Base-by-base conservation (phyloP, 129 eudicot genomes). In the Kitagawia praeruptora region DNA sequence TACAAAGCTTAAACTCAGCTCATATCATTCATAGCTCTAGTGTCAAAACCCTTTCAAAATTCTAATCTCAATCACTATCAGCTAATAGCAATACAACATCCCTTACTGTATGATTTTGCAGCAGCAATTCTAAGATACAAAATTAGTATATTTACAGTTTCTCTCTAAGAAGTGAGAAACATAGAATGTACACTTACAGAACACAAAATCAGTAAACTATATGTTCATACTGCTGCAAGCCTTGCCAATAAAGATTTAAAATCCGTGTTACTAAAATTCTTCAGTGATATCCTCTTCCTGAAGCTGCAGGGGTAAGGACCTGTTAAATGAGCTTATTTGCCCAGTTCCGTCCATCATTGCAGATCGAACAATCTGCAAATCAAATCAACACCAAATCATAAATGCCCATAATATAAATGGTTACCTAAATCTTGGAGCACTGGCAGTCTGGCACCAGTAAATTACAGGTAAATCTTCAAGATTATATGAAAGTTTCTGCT, bases 321-420 rank as follows among this genome's bases (percentile, higher is more conserved):
- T 75, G 70, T 81, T 75, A 38, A 83, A 89, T 23, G 92, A 80
- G 75, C 89, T 82, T 80, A 85, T 80, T 83, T 82, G 92, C 40
- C 87, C 92, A 47, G 25, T 84, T 80, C 88, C 96, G 41, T 91
- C 98, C 75, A 86, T 31, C 92, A 90, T 86, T 63, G 86, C 85
- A n/a, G 90, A 86, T 63, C 98, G 87, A 80, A 94, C 97, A 76
- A 86, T 88, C 98, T 94, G 87, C 89, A 82, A 58, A 76, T 27
- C 67, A 54, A 19, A 76, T 27, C 67, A 54, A 19, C 23, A n/a
- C 58, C 58, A 51, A 49, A 51, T 18, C n/a, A 18, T 2, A 51
- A 4, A 51, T 51, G 58, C n/a, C 8, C 4, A 49, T 49, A 49
- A 49, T 49, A 15, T 49, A 49, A 0, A 49, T 3, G 53, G 56